A percentile compares a stretch with the other conserved stretches of the same genome.
These are phyloP conservation scores for Umbellularia californica DNA, from an alignment of 164 flowering plant genomes.

Conservation along the genomic window DNA sequence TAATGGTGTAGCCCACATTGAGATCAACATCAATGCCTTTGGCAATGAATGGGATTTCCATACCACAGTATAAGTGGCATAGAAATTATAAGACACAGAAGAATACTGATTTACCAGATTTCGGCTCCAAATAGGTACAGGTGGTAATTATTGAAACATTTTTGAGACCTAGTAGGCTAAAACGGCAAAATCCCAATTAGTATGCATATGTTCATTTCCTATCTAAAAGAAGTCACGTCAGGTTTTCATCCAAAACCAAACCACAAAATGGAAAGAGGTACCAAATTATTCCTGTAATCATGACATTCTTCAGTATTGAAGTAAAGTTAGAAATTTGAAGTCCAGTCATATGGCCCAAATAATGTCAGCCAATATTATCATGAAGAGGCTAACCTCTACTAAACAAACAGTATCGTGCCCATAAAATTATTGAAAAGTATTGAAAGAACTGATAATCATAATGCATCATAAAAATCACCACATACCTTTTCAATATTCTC, in stretches of 20 bases:
- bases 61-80: background rate
- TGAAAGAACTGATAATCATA: too few species aligned
- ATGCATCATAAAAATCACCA: background rate
- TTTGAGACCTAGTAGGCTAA: background rate
- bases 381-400: background rate
- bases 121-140: background rate
- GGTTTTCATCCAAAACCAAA: too few species aligned
- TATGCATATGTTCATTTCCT: background rate
- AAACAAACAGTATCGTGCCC: background rate
- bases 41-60: background rate
- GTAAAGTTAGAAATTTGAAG: background rate
- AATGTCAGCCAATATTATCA: background rate
- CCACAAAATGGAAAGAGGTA: background rate
- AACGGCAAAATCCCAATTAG: background rate
- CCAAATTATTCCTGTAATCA: background rate
- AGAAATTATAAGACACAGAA: background rate
- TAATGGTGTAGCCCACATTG: background rate
- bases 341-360: background rate
- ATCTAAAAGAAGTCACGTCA: too few species aligned
- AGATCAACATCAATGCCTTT: background rate
- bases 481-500: constrained; percentile 32
- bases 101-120: background rate
- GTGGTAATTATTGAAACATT: background rate
- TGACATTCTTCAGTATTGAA: too few species aligned
- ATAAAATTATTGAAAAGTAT: background rate